phyloP scores from a whole-genome alignment of 257 asterid species.

The Forsythia viridissima region DNA sequence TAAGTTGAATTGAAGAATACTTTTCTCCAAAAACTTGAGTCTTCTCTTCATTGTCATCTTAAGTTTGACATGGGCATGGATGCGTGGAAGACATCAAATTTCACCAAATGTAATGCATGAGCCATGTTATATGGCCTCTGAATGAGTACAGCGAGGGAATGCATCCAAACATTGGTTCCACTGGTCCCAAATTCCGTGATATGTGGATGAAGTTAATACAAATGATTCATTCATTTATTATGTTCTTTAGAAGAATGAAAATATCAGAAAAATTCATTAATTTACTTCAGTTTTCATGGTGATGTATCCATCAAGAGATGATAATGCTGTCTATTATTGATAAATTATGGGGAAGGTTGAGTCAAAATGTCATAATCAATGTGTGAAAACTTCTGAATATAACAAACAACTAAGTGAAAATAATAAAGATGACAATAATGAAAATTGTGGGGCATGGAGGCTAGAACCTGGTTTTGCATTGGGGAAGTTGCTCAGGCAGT shows the following conservation, averaged over 20 bases:
- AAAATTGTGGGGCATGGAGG: background rate
- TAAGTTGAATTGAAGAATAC: too few relatives aligned
- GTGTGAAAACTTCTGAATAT: background rate
- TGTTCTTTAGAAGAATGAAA: background rate
- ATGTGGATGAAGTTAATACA: background rate
- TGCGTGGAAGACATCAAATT: background rate
- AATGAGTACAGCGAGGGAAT: background rate
- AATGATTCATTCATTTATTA: background rate
- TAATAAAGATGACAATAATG: background rate
- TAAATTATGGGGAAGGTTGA: background rate
- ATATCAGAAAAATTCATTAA: background rate
- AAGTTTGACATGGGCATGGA: background rate
- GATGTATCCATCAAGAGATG: background rate
- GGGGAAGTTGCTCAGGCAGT: conserved; percentile 70
- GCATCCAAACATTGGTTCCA: background rate
- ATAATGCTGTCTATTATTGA: background rate
- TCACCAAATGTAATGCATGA: background rate
- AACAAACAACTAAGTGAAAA: conserved; percentile 13
- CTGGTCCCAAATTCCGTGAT: background rate
- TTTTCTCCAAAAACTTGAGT: too few relatives aligned
- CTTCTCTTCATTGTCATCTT: background rate
- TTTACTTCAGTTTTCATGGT: background rate
- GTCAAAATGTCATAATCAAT: conserved; percentile 2
- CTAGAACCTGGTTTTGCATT: conserved; percentile 78
- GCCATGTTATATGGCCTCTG: background rate